Evolutionary conservation across 495 filamentous ascomycete genomes (phyloP), one percentile per base, ranked within the genome.

Genomic region (Cercophora sp.): DNA sequence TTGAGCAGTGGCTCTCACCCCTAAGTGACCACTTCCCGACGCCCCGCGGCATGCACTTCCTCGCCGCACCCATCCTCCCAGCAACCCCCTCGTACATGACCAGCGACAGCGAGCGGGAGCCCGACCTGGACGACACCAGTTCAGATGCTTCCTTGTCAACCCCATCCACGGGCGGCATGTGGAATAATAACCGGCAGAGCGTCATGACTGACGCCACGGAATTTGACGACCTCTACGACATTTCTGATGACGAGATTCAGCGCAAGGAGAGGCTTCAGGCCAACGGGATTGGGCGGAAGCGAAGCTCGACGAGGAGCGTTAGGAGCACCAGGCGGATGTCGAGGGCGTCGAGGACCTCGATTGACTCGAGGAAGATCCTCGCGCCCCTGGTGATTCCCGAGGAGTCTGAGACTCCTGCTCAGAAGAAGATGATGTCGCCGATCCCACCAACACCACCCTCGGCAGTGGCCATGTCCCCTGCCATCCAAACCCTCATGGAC

Each of bases 161-260:
- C 42, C 70, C 70, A 11, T 78, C 76, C 3, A 72, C 75, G 13
- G 71, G 75, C 29, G 29, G 29, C 51, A 74, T 74, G 24, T 82
- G 76, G 74, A 79, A 74, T 55, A 79, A 74, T 55, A 62, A 59
- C 52, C 71, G 72, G 44, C 63, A 76, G 31, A 81, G 77, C 54
- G 73, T 73, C 37, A 72, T 73, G 50, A 81, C 77, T 39, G 74
- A 80, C 42, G 76, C 68, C 35, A 82, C 77, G 56, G 84, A 87
- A 26, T 91, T 91, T 63, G 89, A 93, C 62, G 89, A 93, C 52
- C 69, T 96, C 18, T 94, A 95, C 59, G 89, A 95, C 65, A 77
- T 87, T 26, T 88, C 87, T 47, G 89, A 94, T 37, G 80, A 85
- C 5, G 72, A 75, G 45, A 52, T 52, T 23, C 55, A 52, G 29